These are phyloP conservation scores for Dryas alaskensis DNA, from an alignment of 306 rosid species.

Conservation along the genomic window DNA sequence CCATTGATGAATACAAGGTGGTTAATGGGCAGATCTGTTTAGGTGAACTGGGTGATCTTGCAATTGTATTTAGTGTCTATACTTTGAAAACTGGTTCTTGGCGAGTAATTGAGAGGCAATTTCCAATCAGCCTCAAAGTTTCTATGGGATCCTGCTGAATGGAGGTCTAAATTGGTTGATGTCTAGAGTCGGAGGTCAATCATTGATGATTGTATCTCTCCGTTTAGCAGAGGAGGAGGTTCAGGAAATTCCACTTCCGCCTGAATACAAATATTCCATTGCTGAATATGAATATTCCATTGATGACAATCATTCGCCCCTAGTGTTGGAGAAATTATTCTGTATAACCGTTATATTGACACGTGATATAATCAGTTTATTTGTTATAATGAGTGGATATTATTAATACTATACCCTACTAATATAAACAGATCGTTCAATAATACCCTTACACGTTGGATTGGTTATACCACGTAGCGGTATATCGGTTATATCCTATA, in stretches of 20 bases:
- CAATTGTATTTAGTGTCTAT: not conserved
- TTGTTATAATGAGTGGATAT: too few species aligned
- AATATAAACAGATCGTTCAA: too few species aligned
- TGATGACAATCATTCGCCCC: too few species aligned
- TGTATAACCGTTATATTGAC: too few species aligned
- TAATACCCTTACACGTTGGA: too few species aligned
- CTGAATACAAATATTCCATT: not conserved
- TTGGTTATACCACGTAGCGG: too few species aligned
- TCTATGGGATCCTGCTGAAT: not conserved
- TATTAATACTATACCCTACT: too few species aligned
- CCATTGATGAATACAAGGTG: too few species aligned
- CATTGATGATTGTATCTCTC: not conserved
- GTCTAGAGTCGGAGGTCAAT: not conserved
- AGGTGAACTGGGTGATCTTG: not conserved
- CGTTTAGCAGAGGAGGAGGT: not conserved
- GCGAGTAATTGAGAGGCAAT: not conserved
- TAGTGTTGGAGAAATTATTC: not conserved
- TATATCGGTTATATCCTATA: too few species aligned
- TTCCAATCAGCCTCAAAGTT: not conserved
- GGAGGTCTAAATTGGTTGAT: not conserved
- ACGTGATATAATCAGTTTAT: too few species aligned
- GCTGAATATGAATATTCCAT: too few species aligned
- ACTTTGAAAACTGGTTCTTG: not conserved
- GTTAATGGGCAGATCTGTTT: too few species aligned
- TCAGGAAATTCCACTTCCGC: not conserved